Conservation (phyloP, 1,139 yeast genomes). For the Spencermartinsiella ligniputridi region DNA sequence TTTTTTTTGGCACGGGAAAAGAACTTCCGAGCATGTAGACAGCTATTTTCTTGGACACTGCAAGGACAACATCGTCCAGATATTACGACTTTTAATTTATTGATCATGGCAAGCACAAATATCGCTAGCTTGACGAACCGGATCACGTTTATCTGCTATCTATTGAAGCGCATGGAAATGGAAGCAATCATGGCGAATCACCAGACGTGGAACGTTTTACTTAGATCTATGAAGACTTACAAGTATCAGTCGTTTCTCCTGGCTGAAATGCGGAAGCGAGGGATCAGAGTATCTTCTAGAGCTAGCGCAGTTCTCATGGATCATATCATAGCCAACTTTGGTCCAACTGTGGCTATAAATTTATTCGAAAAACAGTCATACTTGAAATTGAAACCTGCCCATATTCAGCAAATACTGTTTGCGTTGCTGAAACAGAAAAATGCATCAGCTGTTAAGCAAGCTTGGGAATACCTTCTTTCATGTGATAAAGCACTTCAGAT, state of each 20-base stretch:
- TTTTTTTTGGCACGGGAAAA: constrained; percentile 37
- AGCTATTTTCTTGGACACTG: constrained; percentile 39
- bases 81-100: constrained; percentile 42
- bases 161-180: constrained; percentile 34
- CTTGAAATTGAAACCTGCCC: constrained; percentile 10
- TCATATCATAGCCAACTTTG: constrained; percentile 21
- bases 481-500: constrained; percentile 15
- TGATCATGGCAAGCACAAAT: constrained; percentile 31
- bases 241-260: constrained; percentile 16
- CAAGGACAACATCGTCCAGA: constrained; percentile 36
- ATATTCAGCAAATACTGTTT: constrained; percentile 13
- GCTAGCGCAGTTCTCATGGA: constrained; percentile 21
- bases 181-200: constrained; percentile 32
- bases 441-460: constrained; percentile 11
- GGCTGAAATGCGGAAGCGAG: constrained; percentile 21
- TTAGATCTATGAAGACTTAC: constrained; percentile 20
- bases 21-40: constrained; percentile 42
- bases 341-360: constrained; percentile 22
- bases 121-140: constrained; percentile 3
- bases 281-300: constrained; percentile 20
- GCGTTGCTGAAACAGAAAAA: constrained; percentile 14
- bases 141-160: constrained; percentile 17
- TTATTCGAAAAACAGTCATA: constrained; percentile 14
- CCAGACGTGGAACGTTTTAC: constrained; percentile 38
- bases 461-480: constrained; percentile 19